Evolutionary conservation across 164 flowering plant species (phyloP).

Genomic region (Tinospora cordifolia): DNA sequence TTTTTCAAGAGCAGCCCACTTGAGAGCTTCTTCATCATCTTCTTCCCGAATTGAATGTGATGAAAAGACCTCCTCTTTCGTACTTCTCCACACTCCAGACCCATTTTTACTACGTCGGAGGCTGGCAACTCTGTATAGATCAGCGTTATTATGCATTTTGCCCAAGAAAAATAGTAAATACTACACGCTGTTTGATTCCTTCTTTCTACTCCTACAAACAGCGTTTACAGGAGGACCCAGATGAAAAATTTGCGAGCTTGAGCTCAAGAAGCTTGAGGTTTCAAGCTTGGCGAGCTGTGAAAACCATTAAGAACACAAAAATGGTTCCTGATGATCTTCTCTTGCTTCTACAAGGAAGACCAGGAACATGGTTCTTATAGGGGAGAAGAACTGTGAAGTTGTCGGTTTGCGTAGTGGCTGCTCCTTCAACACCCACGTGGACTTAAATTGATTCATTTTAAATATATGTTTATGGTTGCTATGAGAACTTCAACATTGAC

Average conservation of each 20-base stretch:
- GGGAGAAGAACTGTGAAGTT: no score
- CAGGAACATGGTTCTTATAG: no score
- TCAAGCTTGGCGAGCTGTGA: not conserved
- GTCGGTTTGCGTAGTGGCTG: not conserved
- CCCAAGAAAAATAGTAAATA: no score
- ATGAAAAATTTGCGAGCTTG: not conserved
- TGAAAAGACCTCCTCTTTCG: constrained; percentile 20
- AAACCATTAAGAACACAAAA: not conserved
- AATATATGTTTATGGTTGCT: no score
- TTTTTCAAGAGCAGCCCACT: constrained; percentile 51
- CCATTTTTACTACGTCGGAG: not conserved
- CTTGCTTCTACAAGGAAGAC: no score
- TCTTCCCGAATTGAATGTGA: constrained; percentile 31
- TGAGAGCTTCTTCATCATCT: constrained; percentile 44
- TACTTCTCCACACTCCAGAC: not conserved
- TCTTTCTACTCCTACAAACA: not conserved
- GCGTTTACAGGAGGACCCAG: not conserved
- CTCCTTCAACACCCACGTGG: not conserved
- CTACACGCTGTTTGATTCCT: no score
- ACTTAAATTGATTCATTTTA: not conserved
- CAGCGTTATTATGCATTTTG: not conserved
- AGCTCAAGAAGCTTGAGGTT: not conserved
- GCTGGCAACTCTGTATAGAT: not conserved
- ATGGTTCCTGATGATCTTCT: no score
- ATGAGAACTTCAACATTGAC: no score